Evolutionary conservation across 2,329 filamentous ascomycete species (phyloP).

Genomic region (Fusarium coffeatum): DNA sequence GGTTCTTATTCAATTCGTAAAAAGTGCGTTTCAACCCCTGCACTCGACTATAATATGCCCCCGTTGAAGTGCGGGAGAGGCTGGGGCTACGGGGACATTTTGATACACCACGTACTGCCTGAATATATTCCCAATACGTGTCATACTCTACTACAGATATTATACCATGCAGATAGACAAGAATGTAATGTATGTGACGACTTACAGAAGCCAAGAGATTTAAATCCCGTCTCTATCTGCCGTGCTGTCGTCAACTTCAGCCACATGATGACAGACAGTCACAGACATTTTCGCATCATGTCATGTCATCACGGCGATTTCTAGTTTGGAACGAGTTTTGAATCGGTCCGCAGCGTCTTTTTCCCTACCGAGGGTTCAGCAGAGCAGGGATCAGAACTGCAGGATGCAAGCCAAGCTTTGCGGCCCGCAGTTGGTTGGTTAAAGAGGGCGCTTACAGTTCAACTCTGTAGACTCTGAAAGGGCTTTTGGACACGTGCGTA

Average conservation of each 20-base stretch:
- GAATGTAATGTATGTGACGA: not conserved
- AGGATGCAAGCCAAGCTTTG: slow-evolving; percentile 32
- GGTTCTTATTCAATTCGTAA: slow-evolving; percentile 21
- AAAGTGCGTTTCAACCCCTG: slow-evolving; percentile 34
- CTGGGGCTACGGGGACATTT: slow-evolving; percentile 20
- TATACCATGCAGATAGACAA: not conserved
- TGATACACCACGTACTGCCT: not conserved
- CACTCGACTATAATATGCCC: not conserved
- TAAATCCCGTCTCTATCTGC: not conserved
- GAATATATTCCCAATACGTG: not conserved
- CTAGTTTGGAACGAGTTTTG: slow-evolving; percentile 14
- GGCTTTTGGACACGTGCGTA: slow-evolving; percentile 38
- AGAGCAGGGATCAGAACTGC: slow-evolving; percentile 3
- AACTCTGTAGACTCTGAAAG: not conserved
- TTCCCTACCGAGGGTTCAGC: slow-evolving; percentile 1
- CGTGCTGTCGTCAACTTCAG: slow-evolving; percentile 1
- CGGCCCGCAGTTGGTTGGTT: slow-evolving; percentile 27
- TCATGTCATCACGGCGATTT: slow-evolving; percentile 27
- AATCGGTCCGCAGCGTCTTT: slow-evolving; percentile 23
- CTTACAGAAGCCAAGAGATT: not conserved
- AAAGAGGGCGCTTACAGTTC: slow-evolving; percentile 31
- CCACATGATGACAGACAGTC: slow-evolving; percentile 3
- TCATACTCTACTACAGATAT: not conserved
- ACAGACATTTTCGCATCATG: not conserved
- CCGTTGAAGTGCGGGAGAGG: slow-evolving; percentile 29